Evolutionary conservation across 108 stramenopile species (phyloP).

Genomic region (Pseudonitzschia pungens): DNA sequence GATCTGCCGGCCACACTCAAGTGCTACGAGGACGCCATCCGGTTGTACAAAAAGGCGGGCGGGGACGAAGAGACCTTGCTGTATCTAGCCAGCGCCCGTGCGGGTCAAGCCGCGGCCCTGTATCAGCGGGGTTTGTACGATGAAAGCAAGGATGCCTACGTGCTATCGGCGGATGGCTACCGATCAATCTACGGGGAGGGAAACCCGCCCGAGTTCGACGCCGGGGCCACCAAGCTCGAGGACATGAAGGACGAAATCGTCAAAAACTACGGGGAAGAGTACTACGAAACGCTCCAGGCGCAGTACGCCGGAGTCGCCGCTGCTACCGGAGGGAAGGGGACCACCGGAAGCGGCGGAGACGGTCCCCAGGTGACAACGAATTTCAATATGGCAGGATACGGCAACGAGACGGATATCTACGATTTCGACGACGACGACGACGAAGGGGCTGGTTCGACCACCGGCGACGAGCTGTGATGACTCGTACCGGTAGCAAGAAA

Average conservation of each 20-base stretch:
- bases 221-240: neutral
- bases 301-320: neutral
- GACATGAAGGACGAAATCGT: slow-evolving; percentile 5
- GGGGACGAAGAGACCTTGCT: neutral
- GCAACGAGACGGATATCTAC: neutral
- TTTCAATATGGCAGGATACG: neutral
- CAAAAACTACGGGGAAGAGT: neutral
- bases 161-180: neutral
- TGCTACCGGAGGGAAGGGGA: neutral
- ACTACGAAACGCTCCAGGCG: neutral
- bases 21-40: slow-evolving; percentile 5
- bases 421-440: neutral
- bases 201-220: neutral
- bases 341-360: neutral
- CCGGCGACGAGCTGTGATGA: neutral
- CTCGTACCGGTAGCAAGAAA: neutral
- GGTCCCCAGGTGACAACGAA: neutral
- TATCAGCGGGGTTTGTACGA: neutral
- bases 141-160: neutral
- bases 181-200: slow-evolving; percentile 8
- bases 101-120: neutral
- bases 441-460: neutral
- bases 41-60: neutral
- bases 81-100: neutral
- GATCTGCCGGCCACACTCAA: neutral